Base-by-base conservation (phyloP, 768 basidiomycete genomes). In the Lyophyllum decastes region DNA sequence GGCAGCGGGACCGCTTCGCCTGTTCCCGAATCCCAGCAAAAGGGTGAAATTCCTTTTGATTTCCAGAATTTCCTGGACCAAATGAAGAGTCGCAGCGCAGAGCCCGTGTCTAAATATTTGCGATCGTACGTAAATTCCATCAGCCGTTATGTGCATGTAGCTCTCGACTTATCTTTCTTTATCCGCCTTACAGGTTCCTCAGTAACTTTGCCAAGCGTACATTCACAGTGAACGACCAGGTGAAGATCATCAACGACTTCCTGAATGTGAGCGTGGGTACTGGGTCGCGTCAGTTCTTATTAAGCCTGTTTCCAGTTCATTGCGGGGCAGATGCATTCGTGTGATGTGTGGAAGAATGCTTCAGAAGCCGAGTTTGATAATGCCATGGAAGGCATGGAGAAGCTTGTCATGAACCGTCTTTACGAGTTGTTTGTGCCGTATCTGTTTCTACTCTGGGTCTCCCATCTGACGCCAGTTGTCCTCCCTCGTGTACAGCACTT, bases 311-410 rank as follows among this genome's bases (percentile, higher is more conserved):
- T 48, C 12, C 65, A 96, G 92, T 99, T 99, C 70, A 98, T 99
- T 64, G 78, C 89, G 0, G 78, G 73, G 33, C 91, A 90, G 69
- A 99, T 99, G 97, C 79, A 88, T 21, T 85, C 86, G 57, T 81
- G 82, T 26, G 94, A 95, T 21, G 76, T 90, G 0, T 98, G 95
- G 95, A 85, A 84, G 67, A 85, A 86, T 57, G 83, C 83, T 1
- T 80, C 87, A 2, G 88, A 93, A 21, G 74, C 77, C 6, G 95
- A 98, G 71, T 98, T 99, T 62, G 97, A 98, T 53, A 95, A 96
- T 65, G 94, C 95, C 0, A 84, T 94, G 78, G 97, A 99, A 73
- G 95, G 95, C 51, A 98, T 98, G 94, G 97, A 99, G 80, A 99
- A 99, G 72, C 83, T 99, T 7, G 97, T 99, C 63, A 98, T 99